Evolutionary conservation across 2,329 filamentous ascomycete genomes (phyloP).

Genomic region (Chaetomiaceae sp.): DNA sequence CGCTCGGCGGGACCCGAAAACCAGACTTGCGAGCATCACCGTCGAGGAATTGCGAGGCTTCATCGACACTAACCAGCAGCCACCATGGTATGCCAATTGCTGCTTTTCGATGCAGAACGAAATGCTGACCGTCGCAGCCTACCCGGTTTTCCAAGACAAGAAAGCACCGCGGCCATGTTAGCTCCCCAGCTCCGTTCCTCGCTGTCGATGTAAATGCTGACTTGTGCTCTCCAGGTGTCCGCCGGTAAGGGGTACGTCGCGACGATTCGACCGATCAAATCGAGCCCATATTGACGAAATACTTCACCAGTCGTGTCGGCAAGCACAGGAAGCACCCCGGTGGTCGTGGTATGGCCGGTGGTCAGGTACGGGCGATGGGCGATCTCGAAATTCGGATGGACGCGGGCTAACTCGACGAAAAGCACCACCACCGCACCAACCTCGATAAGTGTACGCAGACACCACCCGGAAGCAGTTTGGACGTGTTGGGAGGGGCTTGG

Average conservation of each 20-base stretch:
- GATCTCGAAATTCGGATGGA: constrained; percentile 10
- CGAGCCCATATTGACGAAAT: constrained; percentile 22
- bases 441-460: constrained; percentile 62
- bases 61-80: constrained; percentile 28
- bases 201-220: constrained; percentile 29
- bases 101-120: background rate
- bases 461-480: constrained; percentile 33
- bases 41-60: constrained; percentile 26
- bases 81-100: constrained; percentile 27
- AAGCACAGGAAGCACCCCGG: constrained; percentile 94
- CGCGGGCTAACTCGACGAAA: constrained; percentile 22
- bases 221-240: constrained; percentile 66
- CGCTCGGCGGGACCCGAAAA: constrained; percentile 21
- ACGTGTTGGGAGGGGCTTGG: background rate
- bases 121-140: constrained; percentile 44
- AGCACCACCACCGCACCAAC: constrained; percentile 94
- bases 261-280: constrained; percentile 18
- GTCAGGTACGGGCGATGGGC: constrained; percentile 51
- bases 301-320: constrained; percentile 64
- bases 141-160: constrained; percentile 71
- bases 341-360: constrained; percentile 90
- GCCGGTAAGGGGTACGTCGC: constrained; percentile 72
- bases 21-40: constrained; percentile 25
- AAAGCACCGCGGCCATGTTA: constrained; percentile 62
- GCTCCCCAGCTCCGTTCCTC: constrained; percentile 18